Base-by-base conservation (phyloP, 1,139 yeast species). In the Sugiyamaella paludigena region DNA sequence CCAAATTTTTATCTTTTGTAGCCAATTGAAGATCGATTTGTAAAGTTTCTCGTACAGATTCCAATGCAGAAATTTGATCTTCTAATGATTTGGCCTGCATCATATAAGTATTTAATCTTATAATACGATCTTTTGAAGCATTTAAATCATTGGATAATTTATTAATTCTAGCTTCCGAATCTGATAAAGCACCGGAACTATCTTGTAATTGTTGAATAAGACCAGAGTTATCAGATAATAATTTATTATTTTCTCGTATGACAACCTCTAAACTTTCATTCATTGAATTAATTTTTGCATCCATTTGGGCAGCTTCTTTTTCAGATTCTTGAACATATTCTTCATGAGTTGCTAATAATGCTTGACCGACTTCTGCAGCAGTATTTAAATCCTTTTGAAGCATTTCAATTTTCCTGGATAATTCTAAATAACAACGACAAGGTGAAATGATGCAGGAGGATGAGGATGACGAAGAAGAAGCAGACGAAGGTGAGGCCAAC, bases 351-450 rank as follows among this genome's bases (percentile, higher is more conserved):
- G 36, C 42, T 30, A 62, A 47, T 26, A 62, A 51, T 3, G 61
- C 63, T 42, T 60, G 60, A 12, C 66, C 66, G 1, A 60, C 58
- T 45, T 60, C 62, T 6, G 64, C 66, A 11, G 65, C 62, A 1
- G 55, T 52, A 27, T 47, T 54, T 16, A 62, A 58, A 36, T 61
- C 63, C 15, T 38, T 46, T 42, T 59, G 58, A 7, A 62, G 54
- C 24, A 53, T 47, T 7, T 44, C 43, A 13, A 60, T 54, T 29
- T 45, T 45, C 39, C 49, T 39, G 28, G 42, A 36, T 10, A 53
- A 57, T 16, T 24, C 39, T 27, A 35, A 29, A 41, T 43, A 57
- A 45, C 58, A 54, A 35, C 32, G 32, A 39, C 60, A 56, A 24
- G 49, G 45, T 6, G 32, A 24, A 5, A n/a, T n/a, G n/a, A n/a